These are phyloP conservation scores for Candida sp. DNA, from an alignment of 1,139 yeast species.

Conservation along the genomic window DNA sequence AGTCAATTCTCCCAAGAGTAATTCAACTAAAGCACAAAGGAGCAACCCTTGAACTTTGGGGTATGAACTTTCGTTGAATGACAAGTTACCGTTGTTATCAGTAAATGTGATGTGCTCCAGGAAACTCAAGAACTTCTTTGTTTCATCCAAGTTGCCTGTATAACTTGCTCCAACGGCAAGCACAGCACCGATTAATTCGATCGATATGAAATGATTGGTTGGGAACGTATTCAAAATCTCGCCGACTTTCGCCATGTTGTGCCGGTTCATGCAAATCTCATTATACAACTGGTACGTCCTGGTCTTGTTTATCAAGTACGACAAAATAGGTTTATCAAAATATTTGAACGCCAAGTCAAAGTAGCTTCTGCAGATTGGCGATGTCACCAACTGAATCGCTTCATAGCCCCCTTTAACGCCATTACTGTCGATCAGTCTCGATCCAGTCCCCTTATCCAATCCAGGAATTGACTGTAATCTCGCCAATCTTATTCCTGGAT, in stretches of 20 bases:
- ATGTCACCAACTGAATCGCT: constrained; percentile 8
- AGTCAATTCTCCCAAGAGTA: constrained; percentile 12
- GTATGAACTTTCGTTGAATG: constrained; percentile 9
- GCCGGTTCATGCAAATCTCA: constrained; percentile 5
- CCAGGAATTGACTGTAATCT: neutral
- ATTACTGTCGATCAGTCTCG: neutral
- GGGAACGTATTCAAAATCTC: constrained; percentile 9
- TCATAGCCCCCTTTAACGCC: neutral
- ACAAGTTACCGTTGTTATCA: constrained; percentile 1
- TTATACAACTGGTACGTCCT: constrained; percentile 3
- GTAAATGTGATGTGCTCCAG: constrained; percentile 6
- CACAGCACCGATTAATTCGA: constrained; percentile 12
- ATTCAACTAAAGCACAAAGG: constrained; percentile 10
- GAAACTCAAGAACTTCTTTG: constrained; percentile 7
- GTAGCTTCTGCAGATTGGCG: constrained; percentile 4
- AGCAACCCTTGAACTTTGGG: constrained; percentile 12
- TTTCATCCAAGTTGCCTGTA: constrained; percentile 6
- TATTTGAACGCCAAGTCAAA: constrained; percentile 6
- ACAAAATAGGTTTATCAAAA: constrained; percentile 9
- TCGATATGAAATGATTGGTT: constrained; percentile 10
- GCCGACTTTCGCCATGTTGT: neutral
- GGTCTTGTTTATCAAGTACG: constrained; percentile 6
- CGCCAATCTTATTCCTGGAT: neutral
- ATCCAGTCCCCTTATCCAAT: neutral
- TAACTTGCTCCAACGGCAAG: constrained; percentile 10